Percentiles rank a stretch among this genome's conserved stretches.
phyloP scores from a whole-genome alignment of 441 rosid genomes.

The Theobroma grandiflorum region DNA sequence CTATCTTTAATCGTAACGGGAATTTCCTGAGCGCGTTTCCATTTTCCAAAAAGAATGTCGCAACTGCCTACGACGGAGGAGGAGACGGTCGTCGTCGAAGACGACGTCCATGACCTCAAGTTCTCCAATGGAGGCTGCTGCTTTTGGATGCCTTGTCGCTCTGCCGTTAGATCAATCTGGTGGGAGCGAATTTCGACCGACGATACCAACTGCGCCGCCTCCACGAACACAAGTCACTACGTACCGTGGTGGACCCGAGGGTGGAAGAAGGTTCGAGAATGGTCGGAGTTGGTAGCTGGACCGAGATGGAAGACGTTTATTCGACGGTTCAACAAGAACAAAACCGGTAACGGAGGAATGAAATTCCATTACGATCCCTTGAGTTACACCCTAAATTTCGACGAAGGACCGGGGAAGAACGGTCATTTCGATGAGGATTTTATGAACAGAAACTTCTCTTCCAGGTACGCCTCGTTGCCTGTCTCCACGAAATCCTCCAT shows the following conservation, averaged over 20 bases:
- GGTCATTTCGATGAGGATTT: slow-evolving; percentile 51
- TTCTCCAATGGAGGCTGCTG: slow-evolving; percentile 57
- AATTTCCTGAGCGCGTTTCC: not conserved
- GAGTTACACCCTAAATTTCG: slow-evolving; percentile 74
- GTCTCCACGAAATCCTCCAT: slow-evolving; percentile 52
- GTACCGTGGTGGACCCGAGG: slow-evolving; percentile 67
- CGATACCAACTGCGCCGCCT: slow-evolving; percentile 23
- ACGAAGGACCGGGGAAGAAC: slow-evolving; percentile 55
- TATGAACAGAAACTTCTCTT: slow-evolving; percentile 58
- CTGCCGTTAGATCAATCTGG: slow-evolving; percentile 41
- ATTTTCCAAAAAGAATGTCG: slow-evolving; percentile 31
- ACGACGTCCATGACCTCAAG: slow-evolving; percentile 42
- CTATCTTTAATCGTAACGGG: not conserved
- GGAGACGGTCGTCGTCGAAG: slow-evolving; percentile 28
- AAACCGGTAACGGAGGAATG: slow-evolving; percentile 16
- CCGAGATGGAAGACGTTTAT: slow-evolving; percentile 70
- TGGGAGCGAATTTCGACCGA: slow-evolving; percentile 54
- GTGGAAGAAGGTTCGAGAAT: slow-evolving; percentile 64
- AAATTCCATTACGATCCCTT: slow-evolving; percentile 63
- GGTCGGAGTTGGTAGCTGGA: slow-evolving; percentile 67
- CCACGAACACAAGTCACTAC: not conserved
- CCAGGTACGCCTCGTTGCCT: slow-evolving; percentile 66
- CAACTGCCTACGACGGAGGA: not conserved
- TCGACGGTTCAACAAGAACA: slow-evolving; percentile 47
- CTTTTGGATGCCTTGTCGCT: slow-evolving; percentile 50